Evolutionary conservation across 441 rosid genomes (phyloP).

Genomic region (Melianthus villosus): DNA sequence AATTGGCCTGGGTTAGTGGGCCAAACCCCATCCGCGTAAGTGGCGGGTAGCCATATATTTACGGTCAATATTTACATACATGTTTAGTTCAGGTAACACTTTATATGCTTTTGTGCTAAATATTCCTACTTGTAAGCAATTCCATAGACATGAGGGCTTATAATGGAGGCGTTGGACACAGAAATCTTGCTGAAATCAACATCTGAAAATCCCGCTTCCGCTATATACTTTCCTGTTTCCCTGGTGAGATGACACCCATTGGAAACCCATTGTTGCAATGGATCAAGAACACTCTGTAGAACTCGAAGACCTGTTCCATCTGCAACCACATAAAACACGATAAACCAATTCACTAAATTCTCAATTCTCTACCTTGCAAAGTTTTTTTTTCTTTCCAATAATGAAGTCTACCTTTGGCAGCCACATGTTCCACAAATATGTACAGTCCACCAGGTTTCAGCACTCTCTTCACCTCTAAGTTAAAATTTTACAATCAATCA

Average conservation of each 20-base stretch:
- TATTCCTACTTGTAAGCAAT: constrained; percentile 48
- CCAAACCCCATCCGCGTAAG: too few relatives aligned
- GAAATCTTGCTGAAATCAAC: constrained; percentile 26
- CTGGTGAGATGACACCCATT: constrained; percentile 80
- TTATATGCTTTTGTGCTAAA: too few relatives aligned
- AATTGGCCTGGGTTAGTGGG: too few relatives aligned
- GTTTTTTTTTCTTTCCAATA: neutral
- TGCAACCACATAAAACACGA: constrained; percentile 11
- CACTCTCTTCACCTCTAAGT: constrained; percentile 66
- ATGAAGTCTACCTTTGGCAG: constrained; percentile 46
- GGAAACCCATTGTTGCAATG: constrained; percentile 48
- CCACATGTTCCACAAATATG: constrained; percentile 76
- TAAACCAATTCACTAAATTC: neutral
- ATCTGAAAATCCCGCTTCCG: constrained; percentile 42
- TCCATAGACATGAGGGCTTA: constrained; percentile 61
- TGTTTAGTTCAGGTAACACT: too few relatives aligned
- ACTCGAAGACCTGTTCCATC: constrained; percentile 61
- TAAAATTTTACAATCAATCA: too few relatives aligned
- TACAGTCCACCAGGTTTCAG: constrained; percentile 67
- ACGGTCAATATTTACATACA: too few relatives aligned
- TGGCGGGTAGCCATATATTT: too few relatives aligned
- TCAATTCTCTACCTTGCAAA: neutral
- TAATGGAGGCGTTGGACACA: constrained; percentile 25
- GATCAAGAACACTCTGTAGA: constrained; percentile 45
- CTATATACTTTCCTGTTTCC: constrained; percentile 42